Conservation (phyloP, 441 rosid genomes). For the Syzygium malaccense region DNA sequence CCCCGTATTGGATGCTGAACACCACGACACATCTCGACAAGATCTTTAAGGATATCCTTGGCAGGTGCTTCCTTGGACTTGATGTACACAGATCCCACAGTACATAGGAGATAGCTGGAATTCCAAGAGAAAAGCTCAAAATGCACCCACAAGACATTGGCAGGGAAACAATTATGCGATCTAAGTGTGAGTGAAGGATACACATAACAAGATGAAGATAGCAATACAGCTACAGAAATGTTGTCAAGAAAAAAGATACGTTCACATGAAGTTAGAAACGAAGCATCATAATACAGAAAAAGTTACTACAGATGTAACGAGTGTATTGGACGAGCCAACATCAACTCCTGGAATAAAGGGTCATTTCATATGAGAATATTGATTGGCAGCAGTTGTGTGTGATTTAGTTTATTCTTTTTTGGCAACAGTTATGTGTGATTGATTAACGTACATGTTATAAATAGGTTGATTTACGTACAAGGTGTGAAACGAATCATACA, state of each 20-base stretch:
- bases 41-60: constrained; percentile 77
- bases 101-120: constrained; percentile 82
- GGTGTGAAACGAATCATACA: neutral
- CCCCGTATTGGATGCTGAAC: constrained; percentile 92
- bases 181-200: neutral
- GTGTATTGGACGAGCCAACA: neutral
- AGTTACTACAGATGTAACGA: neutral
- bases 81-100: constrained; percentile 90
- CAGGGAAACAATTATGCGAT: neutral
- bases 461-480: neutral
- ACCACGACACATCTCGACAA: constrained; percentile 87
- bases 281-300: neutral
- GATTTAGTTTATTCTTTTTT: neutral
- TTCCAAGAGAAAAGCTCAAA: constrained; percentile 5
- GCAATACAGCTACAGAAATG: neutral
- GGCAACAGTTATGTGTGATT: neutral
- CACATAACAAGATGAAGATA: neutral
- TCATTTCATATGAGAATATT: neutral
- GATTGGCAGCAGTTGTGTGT: neutral
- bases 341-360: neutral
- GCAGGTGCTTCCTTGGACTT: constrained; percentile 79
- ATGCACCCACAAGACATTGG: neutral
- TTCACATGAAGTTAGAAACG: neutral
- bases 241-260: neutral
- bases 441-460: neutral